These are phyloP conservation scores for Cenchrus fungigraminus DNA, from an alignment of 176 grass and related monocot genomes.

Conservation along the genomic window DNA sequence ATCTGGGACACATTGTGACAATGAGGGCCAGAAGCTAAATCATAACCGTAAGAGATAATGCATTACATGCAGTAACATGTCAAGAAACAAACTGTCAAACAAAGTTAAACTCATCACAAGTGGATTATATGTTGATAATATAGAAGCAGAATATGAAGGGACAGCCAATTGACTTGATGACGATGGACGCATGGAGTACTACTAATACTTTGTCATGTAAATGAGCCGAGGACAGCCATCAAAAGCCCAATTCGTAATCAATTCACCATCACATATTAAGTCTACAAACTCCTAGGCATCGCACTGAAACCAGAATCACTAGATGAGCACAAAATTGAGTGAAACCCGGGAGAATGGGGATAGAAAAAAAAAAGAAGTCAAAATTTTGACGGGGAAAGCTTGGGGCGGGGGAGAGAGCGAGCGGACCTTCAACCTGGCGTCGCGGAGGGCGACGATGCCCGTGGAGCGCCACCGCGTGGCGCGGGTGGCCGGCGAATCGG, in stretches of 20 bases:
- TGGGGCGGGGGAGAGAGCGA: not conserved
- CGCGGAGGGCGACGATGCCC: constrained; percentile 87
- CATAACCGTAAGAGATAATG: not conserved
- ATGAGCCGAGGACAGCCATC: not conserved
- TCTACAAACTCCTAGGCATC: not conserved
- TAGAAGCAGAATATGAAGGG: not conserved
- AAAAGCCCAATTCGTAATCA: not conserved
- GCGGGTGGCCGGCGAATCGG: constrained; percentile 70
- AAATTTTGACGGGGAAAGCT: not conserved
- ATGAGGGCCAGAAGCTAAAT: not conserved
- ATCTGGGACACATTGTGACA: not conserved
- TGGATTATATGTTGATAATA: not conserved
- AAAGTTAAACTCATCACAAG: not conserved
- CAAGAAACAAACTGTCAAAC: not conserved
- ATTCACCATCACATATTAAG: not conserved
- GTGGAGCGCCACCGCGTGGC: constrained; percentile 77
- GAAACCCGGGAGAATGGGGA: not conserved
- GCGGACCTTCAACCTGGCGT: constrained; percentile 83
- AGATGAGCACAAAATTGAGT: not conserved
- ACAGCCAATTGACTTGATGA: not conserved
- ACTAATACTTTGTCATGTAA: not conserved
- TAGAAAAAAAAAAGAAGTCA: not conserved
- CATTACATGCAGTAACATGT: not conserved
- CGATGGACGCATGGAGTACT: not conserved
- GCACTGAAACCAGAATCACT: not conserved